phyloP scores from a whole-genome alignment of 2,329 filamentous ascomycete species.

The Trichoderma arundinaceum region DNA sequence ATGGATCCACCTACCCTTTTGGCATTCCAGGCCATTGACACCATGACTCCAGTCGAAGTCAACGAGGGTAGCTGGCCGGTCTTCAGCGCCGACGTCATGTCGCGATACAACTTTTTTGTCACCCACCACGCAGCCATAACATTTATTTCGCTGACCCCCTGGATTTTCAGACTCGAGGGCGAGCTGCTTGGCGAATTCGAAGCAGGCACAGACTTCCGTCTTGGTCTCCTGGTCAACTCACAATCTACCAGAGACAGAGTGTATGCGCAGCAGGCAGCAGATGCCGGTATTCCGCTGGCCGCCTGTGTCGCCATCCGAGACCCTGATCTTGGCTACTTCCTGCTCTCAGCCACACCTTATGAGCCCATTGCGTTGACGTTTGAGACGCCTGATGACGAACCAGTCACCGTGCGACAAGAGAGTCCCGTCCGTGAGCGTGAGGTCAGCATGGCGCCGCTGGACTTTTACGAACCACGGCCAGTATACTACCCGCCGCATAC shows the following conservation, averaged over 20 bases:
- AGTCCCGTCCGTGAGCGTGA: conserved; percentile 52
- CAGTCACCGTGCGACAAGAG: conserved; percentile 50
- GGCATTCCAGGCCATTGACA: conserved; percentile 68
- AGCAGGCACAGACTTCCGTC: conserved; percentile 65
- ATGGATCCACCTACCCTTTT: conserved; percentile 56
- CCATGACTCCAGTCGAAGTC: conserved; percentile 60
- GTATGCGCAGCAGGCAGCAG: conserved; percentile 58
- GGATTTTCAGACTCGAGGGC: conserved; percentile 68
- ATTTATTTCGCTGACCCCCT: conserved; percentile 63
- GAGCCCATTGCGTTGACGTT: conserved; percentile 65
- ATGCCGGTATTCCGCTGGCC: conserved; percentile 56
- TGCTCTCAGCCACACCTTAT: conserved; percentile 64
- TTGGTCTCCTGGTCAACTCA: conserved; percentile 64
- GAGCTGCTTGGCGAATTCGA: conserved; percentile 63
- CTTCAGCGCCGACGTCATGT: conserved; percentile 65
- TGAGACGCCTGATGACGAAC: conserved; percentile 61
- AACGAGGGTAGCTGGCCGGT: conserved; percentile 65
- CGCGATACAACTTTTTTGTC: conserved; percentile 67
- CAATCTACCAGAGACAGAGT: conserved; percentile 64
- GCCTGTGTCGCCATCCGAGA: conserved; percentile 62
- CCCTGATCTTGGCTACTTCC: conserved; percentile 67
- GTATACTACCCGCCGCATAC: conserved; percentile 67
- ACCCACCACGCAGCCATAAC: conserved; percentile 66
- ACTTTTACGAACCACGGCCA: conserved; percentile 68
- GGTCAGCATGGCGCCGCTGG: conserved; percentile 52